These are phyloP conservation scores for Psilocybe subaeruginosa DNA, from an alignment of 768 basidiomycete genomes.

Conservation along the genomic window DNA sequence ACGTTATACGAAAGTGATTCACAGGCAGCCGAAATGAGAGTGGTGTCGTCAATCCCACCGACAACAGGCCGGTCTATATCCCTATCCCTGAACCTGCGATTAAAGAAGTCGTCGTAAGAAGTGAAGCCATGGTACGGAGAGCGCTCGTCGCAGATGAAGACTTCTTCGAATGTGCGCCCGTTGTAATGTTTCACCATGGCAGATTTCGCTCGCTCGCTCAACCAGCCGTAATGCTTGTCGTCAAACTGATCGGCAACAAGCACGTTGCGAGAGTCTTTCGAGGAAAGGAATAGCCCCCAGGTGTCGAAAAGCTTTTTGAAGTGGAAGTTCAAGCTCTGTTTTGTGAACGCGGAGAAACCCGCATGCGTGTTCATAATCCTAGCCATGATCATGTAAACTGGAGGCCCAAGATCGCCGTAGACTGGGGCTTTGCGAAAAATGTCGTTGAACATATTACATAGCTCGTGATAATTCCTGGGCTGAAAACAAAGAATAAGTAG, in stretches of 20 bases:
- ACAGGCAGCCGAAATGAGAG: constrained; percentile 4
- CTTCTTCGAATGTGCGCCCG: constrained; percentile 1
- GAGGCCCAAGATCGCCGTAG: constrained; percentile 9
- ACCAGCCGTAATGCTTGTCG: constrained; percentile 8
- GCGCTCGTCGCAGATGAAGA: constrained; percentile 2
- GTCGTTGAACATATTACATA: constrained; percentile 9
- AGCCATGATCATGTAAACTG: constrained; percentile 12
- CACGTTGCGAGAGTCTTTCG: not conserved
- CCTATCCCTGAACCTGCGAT: constrained; percentile 1
- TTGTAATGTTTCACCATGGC: constrained; percentile 3
- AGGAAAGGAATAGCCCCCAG: constrained; percentile 4
- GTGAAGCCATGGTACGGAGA: constrained; percentile 5
- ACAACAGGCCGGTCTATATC: not conserved
- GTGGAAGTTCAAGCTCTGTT: constrained; percentile 1
- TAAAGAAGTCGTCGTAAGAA: constrained; percentile 11
- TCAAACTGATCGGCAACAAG: not conserved
- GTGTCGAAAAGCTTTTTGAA: constrained; percentile 11
- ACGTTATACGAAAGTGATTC: constrained; percentile 10
- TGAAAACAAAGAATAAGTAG: not conserved
- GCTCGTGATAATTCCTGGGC: constrained; percentile 4
- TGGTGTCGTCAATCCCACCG: not conserved
- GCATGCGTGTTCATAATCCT: constrained; percentile 6
- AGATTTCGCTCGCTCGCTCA: constrained; percentile 1
- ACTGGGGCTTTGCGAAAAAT: constrained; percentile 3
- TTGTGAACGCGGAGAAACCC: constrained; percentile 8